Conservation (phyloP, 306 rosid species). For the Dicorynia guianensis region DNA sequence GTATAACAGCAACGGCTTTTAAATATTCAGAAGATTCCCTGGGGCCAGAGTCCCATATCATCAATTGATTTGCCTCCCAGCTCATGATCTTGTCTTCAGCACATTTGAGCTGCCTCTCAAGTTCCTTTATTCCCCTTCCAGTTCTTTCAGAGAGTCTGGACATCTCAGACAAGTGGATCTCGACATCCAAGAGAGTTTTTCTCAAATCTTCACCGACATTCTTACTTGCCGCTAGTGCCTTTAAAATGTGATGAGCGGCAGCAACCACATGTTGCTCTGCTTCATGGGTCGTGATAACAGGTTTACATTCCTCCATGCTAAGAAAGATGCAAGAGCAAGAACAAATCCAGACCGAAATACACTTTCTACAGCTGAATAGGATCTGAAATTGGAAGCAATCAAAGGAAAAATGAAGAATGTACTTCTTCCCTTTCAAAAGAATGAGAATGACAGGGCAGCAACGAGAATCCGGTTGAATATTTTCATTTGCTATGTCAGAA, state of each 20-base stretch:
- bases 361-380: conserved; percentile 29
- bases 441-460: background rate
- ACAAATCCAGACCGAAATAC: conserved; percentile 7
- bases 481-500: too few relatives aligned
- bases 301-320: conserved; percentile 55
- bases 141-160: conserved; percentile 40
- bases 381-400: conserved; percentile 14
- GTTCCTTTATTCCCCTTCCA: conserved; percentile 25
- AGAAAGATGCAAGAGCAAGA: conserved; percentile 6
- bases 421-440: conserved; percentile 1
- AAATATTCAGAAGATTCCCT: conserved; percentile 54
- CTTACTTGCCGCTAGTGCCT: conserved; percentile 58
- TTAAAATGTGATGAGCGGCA: conserved; percentile 66
- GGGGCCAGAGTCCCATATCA: conserved; percentile 55
- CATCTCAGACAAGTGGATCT: conserved; percentile 62
- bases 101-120: conserved; percentile 50
- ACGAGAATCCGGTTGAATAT: too few relatives aligned
- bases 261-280: conserved; percentile 61
- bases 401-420: background rate
- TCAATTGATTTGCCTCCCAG: conserved; percentile 54
- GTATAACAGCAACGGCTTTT: conserved; percentile 54
- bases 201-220: conserved; percentile 54
- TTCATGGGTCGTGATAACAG: conserved; percentile 47
- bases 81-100: conserved; percentile 51
- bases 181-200: conserved; percentile 61